Base-by-base conservation (phyloP, 2,329 filamentous ascomycete genomes). In the Colletotrichum liaoningense region DNA sequence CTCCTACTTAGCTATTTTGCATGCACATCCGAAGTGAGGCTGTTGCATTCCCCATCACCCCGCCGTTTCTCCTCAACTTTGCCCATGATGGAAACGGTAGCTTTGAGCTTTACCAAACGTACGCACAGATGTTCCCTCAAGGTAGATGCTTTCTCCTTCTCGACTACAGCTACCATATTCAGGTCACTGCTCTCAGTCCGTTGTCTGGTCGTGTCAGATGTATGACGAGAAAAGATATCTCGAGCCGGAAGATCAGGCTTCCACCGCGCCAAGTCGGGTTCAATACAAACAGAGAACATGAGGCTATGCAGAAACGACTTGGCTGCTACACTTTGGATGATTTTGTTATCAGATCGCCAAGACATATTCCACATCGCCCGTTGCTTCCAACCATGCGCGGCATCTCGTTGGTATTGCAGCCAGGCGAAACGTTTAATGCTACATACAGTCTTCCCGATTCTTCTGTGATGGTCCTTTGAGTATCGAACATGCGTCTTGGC, bases 21-120 rank as follows among this genome's bases (percentile, higher is more conserved):
- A 58, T 64, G 16, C 26, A 52, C 60, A 57, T 73, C 70, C 60
- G 59, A 70, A 56, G 38, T 49, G 71, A 70, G 67, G 46, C 70
- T 56, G 65, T 63, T 14, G 54, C 69, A 46, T 30, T 58, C 24
- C 42, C 52, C 12, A 42, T 56, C 46, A 22, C 67, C 67, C 67
- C 67, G 60, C 71, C 19, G 19, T 35, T 22, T 54, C 35, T 26
- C 28, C 16, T 38, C 59, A 35, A 64, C 67, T 62, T 57, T 62
- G 35, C 28, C 49, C 42, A 62, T 28, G 42, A 35, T 55, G 35
- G 66, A 56, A 59, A 62, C 60, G 54, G 22, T 62, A 26, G n/a
- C 12, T 28, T 24, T 57, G 63, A 42, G 52, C 19, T 42, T 49
- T 26, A 22, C 49, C 57, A 19, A 57, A 55, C 60, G 22, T n/a